Percentiles rank a stretch among this genome's conserved stretches.
phyloP scores from a whole-genome alignment of 2,329 filamentous ascomycete genomes.

The Gnomoniopsis smithogilvyi region DNA sequence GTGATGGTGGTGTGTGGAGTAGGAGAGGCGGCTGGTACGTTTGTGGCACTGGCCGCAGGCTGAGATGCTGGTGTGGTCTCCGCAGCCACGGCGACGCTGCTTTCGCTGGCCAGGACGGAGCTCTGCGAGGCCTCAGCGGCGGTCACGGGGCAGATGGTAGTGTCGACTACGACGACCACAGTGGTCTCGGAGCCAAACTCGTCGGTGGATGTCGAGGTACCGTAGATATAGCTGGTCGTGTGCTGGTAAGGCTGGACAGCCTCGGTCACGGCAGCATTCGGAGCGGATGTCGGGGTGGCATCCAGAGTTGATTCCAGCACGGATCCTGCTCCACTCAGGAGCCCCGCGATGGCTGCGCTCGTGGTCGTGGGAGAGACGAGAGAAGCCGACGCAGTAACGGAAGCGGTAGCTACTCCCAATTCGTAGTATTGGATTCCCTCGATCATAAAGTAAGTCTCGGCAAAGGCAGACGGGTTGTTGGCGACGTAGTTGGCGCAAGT shows the following conservation, averaged over 20 bases:
- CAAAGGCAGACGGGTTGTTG: conserved; percentile 32
- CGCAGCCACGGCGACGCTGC: neutral
- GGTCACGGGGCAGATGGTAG: conserved; percentile 15
- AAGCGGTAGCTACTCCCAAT: conserved; percentile 16
- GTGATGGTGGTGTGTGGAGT: neutral
- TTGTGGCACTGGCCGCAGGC: neutral
- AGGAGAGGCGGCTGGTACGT: neutral
- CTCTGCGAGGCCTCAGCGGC: conserved; percentile 11
- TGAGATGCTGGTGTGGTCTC: conserved; percentile 10
- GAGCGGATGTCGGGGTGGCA: neutral
- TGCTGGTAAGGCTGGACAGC: neutral
- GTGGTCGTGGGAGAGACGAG: conserved; percentile 7
- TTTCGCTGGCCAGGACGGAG: neutral
- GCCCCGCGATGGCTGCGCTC: neutral
- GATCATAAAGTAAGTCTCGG: conserved; percentile 45
- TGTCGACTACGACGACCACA: conserved; percentile 11
- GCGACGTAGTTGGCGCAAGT: conserved; percentile 36
- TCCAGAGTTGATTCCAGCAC: conserved; percentile 12
- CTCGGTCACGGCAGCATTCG: neutral
- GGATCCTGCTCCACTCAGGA: conserved; percentile 7
- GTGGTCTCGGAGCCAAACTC: conserved; percentile 16
- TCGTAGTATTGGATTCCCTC: conserved; percentile 31
- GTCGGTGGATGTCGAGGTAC: conserved; percentile 5
- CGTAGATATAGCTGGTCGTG: conserved; percentile 14
- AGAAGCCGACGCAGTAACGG: conserved; percentile 3